Conservation (phyloP, 768 basidiomycete genomes). For the Lactifluus piperatus region DNA sequence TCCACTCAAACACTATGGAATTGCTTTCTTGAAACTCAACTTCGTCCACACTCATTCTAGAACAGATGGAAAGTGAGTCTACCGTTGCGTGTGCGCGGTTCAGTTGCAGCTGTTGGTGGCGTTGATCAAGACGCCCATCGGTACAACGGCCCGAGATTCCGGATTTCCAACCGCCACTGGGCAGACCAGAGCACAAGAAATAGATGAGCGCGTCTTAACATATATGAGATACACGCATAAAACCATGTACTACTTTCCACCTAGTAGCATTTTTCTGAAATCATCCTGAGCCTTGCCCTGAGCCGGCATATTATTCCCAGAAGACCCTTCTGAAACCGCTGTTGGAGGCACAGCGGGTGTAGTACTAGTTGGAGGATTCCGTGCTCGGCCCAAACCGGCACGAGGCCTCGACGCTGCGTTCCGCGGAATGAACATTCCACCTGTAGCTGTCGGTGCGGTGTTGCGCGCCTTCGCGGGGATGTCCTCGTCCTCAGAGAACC, state of each 20-base stretch:
- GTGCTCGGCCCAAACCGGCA: conserved; percentile 58
- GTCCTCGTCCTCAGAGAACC: conserved; percentile 47
- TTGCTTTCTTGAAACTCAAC: conserved; percentile 43
- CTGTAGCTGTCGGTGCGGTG: conserved; percentile 30
- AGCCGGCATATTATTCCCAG: conserved; percentile 11
- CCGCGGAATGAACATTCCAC: conserved; percentile 60
- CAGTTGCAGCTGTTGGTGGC: neutral
- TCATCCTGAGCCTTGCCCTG: conserved; percentile 59
- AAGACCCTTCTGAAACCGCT: conserved; percentile 15
- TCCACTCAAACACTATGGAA: conserved; percentile 69
- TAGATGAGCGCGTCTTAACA: no score
- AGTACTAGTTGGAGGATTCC: conserved; percentile 28
- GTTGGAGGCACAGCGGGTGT: conserved; percentile 18
- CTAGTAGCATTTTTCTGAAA: conserved; percentile 71
- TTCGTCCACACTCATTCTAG: conserved; percentile 23
- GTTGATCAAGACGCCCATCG: neutral
- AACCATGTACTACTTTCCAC: conserved; percentile 20
- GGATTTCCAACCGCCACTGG: no score
- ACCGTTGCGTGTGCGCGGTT: neutral
- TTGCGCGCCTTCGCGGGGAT: conserved; percentile 27
- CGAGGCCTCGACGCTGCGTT: conserved; percentile 55
- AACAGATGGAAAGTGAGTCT: neutral
- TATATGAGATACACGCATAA: neutral
- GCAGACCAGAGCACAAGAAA: no score
- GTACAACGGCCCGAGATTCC: neutral